Evolutionary conservation across 495 filamentous ascomycete species (phyloP).

Genomic region (Penicillium cataractarum): DNA sequence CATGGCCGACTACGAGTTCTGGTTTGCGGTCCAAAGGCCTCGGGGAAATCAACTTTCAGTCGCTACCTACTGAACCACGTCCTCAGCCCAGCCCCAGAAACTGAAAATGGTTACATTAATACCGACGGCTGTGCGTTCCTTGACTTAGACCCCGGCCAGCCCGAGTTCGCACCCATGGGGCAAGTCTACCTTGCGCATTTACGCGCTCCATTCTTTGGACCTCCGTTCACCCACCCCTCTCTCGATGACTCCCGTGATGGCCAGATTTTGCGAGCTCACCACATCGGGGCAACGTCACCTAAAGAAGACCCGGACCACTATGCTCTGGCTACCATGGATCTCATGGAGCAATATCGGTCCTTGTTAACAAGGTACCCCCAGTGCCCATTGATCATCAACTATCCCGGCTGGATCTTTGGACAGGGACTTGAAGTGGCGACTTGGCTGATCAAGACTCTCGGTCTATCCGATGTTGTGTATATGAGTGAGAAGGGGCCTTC

Average conservation of each 20-base stretch:
- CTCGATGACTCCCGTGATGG: constrained; percentile 35
- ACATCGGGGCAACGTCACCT: constrained; percentile 71
- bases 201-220: constrained; percentile 66
- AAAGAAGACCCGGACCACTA: constrained; percentile 74
- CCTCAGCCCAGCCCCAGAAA: constrained; percentile 54
- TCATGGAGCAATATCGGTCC: constrained; percentile 64
- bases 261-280: constrained; percentile 64
- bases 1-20: constrained; percentile 52
- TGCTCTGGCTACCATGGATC: constrained; percentile 65
- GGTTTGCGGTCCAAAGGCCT: constrained; percentile 78
- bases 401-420: constrained; percentile 81
- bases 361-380: constrained; percentile 44
- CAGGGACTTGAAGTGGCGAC: constrained; percentile 70
- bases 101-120: constrained; percentile 37
- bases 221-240: constrained; percentile 72
- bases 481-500: constrained; percentile 71
- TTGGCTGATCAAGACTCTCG: constrained; percentile 57
- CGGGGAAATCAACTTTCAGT: constrained; percentile 86
- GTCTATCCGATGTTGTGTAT: constrained; percentile 67
- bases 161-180: constrained; percentile 78
- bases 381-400: constrained; percentile 76
- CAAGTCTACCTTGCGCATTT: constrained; percentile 73
- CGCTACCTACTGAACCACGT: constrained; percentile 76
- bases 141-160: constrained; percentile 83
- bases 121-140: constrained; percentile 62